Conservation (phyloP, 768 basidiomycete species). For the Boletus vermiculosoides region DNA sequence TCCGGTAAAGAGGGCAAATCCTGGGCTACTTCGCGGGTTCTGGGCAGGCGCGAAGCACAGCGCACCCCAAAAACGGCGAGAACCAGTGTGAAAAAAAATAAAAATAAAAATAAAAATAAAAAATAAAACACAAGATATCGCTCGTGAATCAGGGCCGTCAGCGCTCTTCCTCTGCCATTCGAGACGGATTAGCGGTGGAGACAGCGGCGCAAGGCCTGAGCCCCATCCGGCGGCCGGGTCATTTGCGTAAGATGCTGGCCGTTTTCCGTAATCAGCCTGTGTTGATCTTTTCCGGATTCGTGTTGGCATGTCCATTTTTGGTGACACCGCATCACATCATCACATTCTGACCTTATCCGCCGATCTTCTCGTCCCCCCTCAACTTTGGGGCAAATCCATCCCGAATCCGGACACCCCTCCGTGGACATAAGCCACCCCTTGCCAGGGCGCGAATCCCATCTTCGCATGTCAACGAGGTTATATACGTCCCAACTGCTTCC, state of each 20-base stretch:
- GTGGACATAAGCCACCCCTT: conserved; percentile 28
- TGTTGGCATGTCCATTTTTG: conserved; percentile 11
- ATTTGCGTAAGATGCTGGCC: too few relatives aligned
- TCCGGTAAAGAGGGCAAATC: conserved; percentile 24
- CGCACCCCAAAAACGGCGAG: too few relatives aligned
- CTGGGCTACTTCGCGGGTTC: conserved; percentile 20
- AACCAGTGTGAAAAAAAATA: too few relatives aligned
- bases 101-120: too few relatives aligned
- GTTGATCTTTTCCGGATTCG: conserved; percentile 33
- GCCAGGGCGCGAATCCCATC: too few relatives aligned
- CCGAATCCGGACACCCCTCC: conserved; percentile 20
- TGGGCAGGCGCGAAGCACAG: too few relatives aligned
- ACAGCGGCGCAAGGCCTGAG: not conserved
- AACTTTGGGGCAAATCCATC: conserved; percentile 27
- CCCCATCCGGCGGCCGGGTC: not conserved
- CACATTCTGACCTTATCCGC: conserved; percentile 34
- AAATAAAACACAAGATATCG: too few relatives aligned
- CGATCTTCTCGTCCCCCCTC: conserved; percentile 33
- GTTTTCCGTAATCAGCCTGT: conserved; percentile 22
- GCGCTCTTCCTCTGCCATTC: too few relatives aligned
- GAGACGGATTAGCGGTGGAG: not conserved
- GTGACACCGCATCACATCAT: not conserved
- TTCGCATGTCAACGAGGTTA: too few relatives aligned
- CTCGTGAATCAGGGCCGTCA: too few relatives aligned
- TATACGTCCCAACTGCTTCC: too few relatives aligned